These are phyloP conservation scores for Limtongozyma cylindracea DNA, from an alignment of 805 yeast genomes.

Conservation along the genomic window DNA sequence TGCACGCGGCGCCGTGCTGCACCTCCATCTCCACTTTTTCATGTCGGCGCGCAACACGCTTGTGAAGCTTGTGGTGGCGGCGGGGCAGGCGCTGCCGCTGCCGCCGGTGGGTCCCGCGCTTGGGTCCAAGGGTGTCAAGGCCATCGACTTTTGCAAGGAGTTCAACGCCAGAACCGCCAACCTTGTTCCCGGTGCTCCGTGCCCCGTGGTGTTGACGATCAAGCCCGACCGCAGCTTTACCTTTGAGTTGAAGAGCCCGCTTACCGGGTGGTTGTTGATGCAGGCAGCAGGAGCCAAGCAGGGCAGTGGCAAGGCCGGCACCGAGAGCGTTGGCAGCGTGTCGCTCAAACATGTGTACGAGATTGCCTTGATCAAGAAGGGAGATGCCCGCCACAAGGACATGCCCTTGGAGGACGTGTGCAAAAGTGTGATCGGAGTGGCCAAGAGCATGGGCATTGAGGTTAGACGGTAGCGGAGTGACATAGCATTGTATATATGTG, in stretches of 20 bases:
- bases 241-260: conserved; percentile 77
- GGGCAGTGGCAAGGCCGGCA: conserved; percentile 52
- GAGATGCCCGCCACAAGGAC: conserved; percentile 54
- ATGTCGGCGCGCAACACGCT: conserved; percentile 30
- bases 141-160: conserved; percentile 94
- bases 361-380: conserved; percentile 80
- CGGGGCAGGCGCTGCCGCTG: conserved; percentile 95
- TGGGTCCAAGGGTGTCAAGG: conserved; percentile 96
- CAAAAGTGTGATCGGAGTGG: conserved; percentile 68
- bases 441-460: conserved; percentile 69
- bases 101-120: conserved; percentile 99
- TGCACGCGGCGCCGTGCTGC: too few species aligned
- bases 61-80: conserved; percentile 81
- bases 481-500: conserved; percentile 1
- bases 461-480: conserved; percentile 61
- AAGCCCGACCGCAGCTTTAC: conserved; percentile 81
- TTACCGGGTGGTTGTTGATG: conserved; percentile 66
- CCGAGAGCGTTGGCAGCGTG: conserved; percentile 28
- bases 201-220: conserved; percentile 66
- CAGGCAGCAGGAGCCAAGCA: conserved; percentile 62
- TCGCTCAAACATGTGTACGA: conserved; percentile 82
- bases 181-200: conserved; percentile 65
- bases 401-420: conserved; percentile 52
- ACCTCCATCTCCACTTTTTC: too few species aligned
- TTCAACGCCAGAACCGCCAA: conserved; percentile 92